Conservation (phyloP, 495 filamentous ascomycete species). For the Penicillium arizonense region DNA sequence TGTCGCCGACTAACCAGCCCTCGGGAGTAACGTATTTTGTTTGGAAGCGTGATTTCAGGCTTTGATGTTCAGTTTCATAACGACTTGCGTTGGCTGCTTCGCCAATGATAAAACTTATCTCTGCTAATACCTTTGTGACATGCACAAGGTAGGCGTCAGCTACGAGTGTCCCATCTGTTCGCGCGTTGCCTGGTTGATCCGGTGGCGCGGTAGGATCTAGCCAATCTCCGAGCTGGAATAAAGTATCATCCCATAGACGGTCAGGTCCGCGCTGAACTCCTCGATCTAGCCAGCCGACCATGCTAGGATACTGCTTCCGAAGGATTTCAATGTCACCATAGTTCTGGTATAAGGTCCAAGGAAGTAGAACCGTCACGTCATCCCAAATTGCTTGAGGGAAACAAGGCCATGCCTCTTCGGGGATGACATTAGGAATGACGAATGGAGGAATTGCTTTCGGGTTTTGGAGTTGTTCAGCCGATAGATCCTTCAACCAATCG, state of each 20-base stretch:
- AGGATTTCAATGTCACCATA: slow-evolving; percentile 45
- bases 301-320: slow-evolving; percentile 40
- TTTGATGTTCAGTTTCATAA: slow-evolving; percentile 22
- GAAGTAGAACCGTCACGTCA: slow-evolving; percentile 45
- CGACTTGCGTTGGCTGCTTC: slow-evolving; percentile 20
- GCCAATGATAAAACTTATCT: slow-evolving; percentile 24
- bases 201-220: slow-evolving; percentile 51
- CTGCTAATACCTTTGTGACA: slow-evolving; percentile 37
- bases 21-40: slow-evolving; percentile 41
- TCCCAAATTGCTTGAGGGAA: slow-evolving; percentile 47
- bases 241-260: slow-evolving; percentile 35
- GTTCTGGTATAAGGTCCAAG: slow-evolving; percentile 43
- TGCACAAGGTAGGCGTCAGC: slow-evolving; percentile 55
- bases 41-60: slow-evolving; percentile 36
- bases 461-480: slow-evolving; percentile 34
- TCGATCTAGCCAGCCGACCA: slow-evolving; percentile 46
- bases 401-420: slow-evolving; percentile 21
- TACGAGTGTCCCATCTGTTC: slow-evolving; percentile 43
- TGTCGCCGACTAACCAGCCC: slow-evolving; percentile 42
- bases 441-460: slow-evolving; percentile 30
- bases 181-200: slow-evolving; percentile 38
- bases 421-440: slow-evolving; percentile 40
- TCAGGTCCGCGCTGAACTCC: slow-evolving; percentile 41
- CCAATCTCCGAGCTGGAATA: slow-evolving; percentile 53
- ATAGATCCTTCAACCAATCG: slow-evolving; percentile 48